phyloP scores from a whole-genome alignment of 768 basidiomycete genomes.

The Paxillus involutus region DNA sequence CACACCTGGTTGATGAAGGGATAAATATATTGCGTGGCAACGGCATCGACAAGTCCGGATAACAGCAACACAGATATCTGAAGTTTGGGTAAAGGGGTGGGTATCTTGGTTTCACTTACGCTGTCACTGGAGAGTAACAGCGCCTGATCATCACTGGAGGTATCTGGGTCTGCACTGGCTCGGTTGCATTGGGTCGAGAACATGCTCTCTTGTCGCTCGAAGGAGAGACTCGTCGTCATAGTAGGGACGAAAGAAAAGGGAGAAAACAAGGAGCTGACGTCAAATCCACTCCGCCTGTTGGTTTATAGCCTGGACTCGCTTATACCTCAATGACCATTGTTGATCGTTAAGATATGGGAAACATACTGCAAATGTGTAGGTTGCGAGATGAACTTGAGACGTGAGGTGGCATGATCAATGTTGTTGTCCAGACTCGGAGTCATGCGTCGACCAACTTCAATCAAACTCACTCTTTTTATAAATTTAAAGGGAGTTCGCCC shows the following conservation, averaged over 20 bases:
- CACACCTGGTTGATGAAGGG: slow-evolving; percentile 51
- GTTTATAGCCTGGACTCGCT: too few relatives aligned
- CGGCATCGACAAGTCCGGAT: slow-evolving; percentile 47
- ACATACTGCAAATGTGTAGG: too few relatives aligned
- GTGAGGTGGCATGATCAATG: too few relatives aligned
- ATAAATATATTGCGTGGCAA: slow-evolving; percentile 45
- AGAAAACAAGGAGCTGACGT: background rate
- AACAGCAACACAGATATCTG: slow-evolving; percentile 46
- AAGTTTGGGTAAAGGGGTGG: slow-evolving; percentile 43
- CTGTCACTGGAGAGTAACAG: slow-evolving; percentile 18
- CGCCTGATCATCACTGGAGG: slow-evolving; percentile 17
- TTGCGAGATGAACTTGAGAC: too few relatives aligned
- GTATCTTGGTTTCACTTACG: slow-evolving; percentile 16
- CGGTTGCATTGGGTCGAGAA: slow-evolving; percentile 82
- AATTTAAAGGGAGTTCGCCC: too few relatives aligned
- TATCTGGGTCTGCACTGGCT: slow-evolving; percentile 30
- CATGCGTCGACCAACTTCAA: too few relatives aligned
- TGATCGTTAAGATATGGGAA: too few relatives aligned
- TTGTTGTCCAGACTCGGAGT: too few relatives aligned
- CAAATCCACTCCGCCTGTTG: too few relatives aligned
- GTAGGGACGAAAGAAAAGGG: slow-evolving; percentile 12
- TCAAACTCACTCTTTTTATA: too few relatives aligned
- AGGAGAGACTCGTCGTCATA: slow-evolving; percentile 45
- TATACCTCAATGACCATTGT: too few relatives aligned
- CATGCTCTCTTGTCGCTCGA: slow-evolving; percentile 60